Percentiles rank a stretch among this genome's conserved stretches.
Conservation (phyloP, 495 filamentous ascomycete species). For the Lophiostoma macrostomum region DNA sequence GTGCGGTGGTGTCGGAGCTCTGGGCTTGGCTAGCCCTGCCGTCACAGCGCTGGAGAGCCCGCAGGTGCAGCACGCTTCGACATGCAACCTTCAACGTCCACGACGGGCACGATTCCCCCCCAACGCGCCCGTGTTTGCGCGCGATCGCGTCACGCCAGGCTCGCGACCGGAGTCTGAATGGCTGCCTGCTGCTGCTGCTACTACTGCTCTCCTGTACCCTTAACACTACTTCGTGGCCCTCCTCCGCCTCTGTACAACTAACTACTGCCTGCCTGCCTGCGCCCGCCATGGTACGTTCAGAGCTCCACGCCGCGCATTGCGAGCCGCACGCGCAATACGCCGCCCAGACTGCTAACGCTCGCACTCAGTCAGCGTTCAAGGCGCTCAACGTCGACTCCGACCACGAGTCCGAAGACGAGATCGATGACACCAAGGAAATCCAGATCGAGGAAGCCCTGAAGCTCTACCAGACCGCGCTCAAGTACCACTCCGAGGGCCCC, state of each 20-base stretch:
- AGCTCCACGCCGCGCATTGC: conserved; percentile 5
- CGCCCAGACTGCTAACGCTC: neutral
- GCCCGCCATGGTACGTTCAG: conserved; percentile 27
- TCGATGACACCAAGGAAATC: conserved; percentile 92
- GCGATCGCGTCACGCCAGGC: too few relatives aligned
- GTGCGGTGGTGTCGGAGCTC: conserved; percentile 3
- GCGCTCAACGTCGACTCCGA: conserved; percentile 92
- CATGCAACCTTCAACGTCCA: too few relatives aligned
- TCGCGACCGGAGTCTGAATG: too few relatives aligned
- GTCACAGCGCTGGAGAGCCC: neutral
- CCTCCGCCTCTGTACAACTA: neutral
- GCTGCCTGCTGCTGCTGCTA: too few relatives aligned
- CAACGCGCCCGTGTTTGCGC: too few relatives aligned
- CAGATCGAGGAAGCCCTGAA: conserved; percentile 97
- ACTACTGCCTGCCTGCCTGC: neutral
- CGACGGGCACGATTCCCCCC: too few relatives aligned
- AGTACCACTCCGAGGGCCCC: conserved; percentile 85
- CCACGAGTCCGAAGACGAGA: conserved; percentile 81
- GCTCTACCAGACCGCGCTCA: conserved; percentile 87
- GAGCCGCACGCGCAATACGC: too few relatives aligned
- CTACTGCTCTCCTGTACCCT: too few relatives aligned
- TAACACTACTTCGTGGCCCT: too few relatives aligned
- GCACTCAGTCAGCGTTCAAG: conserved; percentile 58
- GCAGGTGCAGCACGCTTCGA: neutral
- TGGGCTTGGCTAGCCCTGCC: neutral